Evolutionary conservation across 352 stramenopile genomes (phyloP).

Genomic region (Globisporangium emineosum): DNA sequence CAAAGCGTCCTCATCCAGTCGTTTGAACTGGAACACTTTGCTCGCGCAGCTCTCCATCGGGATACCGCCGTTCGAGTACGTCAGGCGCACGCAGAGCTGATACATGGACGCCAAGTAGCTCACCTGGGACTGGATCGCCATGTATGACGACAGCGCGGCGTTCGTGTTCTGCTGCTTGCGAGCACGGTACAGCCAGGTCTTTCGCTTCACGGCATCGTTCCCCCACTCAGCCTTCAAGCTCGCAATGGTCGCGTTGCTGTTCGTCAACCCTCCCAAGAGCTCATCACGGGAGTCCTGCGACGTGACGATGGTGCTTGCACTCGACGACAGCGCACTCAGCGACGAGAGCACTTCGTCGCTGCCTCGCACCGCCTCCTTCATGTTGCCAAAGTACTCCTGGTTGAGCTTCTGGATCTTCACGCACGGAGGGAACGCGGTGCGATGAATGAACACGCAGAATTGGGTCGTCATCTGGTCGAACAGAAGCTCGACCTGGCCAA

Average conservation of each 20-base stretch:
- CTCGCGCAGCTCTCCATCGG: background rate
- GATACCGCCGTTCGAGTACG: background rate
- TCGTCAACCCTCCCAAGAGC: background rate
- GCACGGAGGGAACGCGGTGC: conserved; percentile 2
- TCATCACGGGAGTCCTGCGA: background rate
- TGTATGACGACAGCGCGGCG: background rate
- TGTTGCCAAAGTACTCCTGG: conserved; percentile 7
- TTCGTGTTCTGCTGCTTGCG: conserved; percentile 5
- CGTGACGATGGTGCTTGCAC: background rate
- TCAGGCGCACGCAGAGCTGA: background rate
- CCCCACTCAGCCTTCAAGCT: background rate
- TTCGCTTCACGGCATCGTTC: conserved; percentile 3
- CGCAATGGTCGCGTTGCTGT: background rate
- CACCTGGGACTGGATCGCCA: background rate
- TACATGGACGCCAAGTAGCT: conserved; percentile 5
- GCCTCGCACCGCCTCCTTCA: background rate
- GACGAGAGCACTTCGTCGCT: conserved; percentile 4
- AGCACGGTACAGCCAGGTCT: background rate
- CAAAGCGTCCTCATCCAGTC: background rate
- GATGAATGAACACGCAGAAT: conserved; percentile 5
- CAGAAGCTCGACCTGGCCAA: background rate
- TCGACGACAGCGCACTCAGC: background rate
- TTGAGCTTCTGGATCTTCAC: conserved; percentile 6
- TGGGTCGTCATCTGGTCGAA: conserved; percentile 1
- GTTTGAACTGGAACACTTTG: conserved; percentile 3